Evolutionary conservation across 805 yeast species (phyloP).

Genomic region (Myxozyma mucilagina): DNA sequence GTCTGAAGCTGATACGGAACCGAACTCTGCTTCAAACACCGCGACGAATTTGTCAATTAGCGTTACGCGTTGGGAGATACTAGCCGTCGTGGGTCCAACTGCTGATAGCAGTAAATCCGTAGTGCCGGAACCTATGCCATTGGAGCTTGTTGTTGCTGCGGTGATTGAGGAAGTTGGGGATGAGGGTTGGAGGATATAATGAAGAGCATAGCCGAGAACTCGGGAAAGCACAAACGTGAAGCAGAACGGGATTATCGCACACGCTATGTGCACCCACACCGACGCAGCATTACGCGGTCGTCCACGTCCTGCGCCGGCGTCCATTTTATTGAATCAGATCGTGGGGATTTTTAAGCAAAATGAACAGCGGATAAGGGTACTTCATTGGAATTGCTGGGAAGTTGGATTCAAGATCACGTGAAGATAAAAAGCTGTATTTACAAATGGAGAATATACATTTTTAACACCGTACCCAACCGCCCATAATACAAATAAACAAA

Average conservation of each 20-base stretch:
- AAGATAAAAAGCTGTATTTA: too few relatives aligned
- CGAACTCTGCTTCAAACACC: slow-evolving; percentile 24
- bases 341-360: too few relatives aligned
- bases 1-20: slow-evolving; percentile 9
- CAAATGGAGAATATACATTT: too few relatives aligned
- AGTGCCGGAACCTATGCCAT: not conserved
- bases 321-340: not conserved
- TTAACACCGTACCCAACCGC: too few relatives aligned
- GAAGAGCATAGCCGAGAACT: slow-evolving; percentile 20
- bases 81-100: too few relatives aligned
- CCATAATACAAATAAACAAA: too few relatives aligned
- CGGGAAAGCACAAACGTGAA: slow-evolving; percentile 16
- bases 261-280: slow-evolving; percentile 17
- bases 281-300: slow-evolving; percentile 15
- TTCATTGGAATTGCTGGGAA: too few relatives aligned
- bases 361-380: too few relatives aligned
- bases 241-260: slow-evolving; percentile 18
- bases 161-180: not conserved
- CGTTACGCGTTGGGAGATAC: not conserved
- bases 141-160: not conserved
- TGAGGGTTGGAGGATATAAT: slow-evolving; percentile 14
- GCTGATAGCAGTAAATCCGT: not conserved
- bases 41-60: slow-evolving; percentile 25
- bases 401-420: too few relatives aligned
- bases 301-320: not conserved